Evolutionary conservation across 441 rosid species (phyloP).

Genomic region (Pelargonium fulgidum): DNA sequence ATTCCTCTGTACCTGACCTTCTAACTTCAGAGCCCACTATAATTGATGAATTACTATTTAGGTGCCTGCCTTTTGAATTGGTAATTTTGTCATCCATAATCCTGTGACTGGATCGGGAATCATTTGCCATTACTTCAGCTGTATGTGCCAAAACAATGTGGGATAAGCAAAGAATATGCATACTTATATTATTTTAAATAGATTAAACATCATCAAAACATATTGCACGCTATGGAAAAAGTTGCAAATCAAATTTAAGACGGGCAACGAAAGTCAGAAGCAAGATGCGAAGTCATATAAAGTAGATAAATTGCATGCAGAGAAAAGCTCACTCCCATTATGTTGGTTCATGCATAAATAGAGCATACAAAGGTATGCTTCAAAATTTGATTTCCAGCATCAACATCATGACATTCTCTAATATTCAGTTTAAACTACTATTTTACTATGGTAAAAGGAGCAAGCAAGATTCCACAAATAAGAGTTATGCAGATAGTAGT

Average conservation of each 20-base stretch:
- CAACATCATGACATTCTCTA: not conserved
- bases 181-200: not conserved
- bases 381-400: not conserved
- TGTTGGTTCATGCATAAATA: not conserved
- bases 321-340: not conserved
- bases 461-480: not conserved
- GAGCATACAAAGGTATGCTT: not conserved
- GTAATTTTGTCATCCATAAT: conserved; percentile 33
- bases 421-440: not conserved
- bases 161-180: not conserved
- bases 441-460: not conserved
- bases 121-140: conserved; percentile 34
- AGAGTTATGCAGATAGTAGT: not conserved
- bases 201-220: not conserved
- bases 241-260: too few relatives aligned
- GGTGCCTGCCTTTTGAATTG: conserved; percentile 30
- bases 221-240: too few relatives aligned
- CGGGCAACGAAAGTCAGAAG: too few relatives aligned
- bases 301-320: not conserved
- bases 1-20: conserved; percentile 46
- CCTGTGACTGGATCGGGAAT: conserved; percentile 24
- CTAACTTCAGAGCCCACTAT: conserved; percentile 29
- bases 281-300: too few relatives aligned
- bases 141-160: not conserved
- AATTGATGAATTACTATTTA: conserved; percentile 30